phyloP scores from a whole-genome alignment of 306 rosid genomes.

The Abrus precatorius region DNA sequence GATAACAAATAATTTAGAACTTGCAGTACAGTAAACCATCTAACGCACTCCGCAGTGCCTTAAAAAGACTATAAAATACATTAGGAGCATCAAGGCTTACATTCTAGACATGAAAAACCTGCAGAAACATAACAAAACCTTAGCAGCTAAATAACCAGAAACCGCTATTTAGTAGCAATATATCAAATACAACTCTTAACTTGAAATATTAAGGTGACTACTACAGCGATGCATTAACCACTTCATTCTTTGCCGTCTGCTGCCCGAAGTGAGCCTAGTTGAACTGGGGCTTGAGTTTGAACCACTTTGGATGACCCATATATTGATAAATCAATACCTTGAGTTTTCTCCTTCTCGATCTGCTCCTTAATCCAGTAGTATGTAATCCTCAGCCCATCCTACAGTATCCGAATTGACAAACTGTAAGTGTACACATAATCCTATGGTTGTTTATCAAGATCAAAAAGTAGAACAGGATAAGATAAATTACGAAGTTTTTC shows the following conservation, averaged over 20 bases:
- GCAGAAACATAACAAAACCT: conserved; percentile 32
- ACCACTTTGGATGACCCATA: conserved; percentile 97
- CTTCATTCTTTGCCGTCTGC: conserved; percentile 91
- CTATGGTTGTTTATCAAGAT: conserved; percentile 29
- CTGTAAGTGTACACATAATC: conserved; percentile 27
- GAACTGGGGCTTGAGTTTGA: conserved; percentile 96
- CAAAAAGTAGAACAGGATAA: neutral
- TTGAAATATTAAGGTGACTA: conserved; percentile 13
- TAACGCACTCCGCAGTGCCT: conserved; percentile 30
- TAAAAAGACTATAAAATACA: conserved; percentile 39
- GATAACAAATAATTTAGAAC: conserved; percentile 1
- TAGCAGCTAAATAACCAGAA: conserved; percentile 31
- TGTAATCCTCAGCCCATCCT: conserved; percentile 96
- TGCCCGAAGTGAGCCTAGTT: conserved; percentile 92
- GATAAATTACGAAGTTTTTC: neutral
- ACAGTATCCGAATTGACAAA: conserved; percentile 41
- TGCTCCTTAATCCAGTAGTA: conserved; percentile 98
- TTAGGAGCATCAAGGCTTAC: conserved; percentile 14
- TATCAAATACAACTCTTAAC: conserved; percentile 26
- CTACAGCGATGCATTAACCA: conserved; percentile 22
- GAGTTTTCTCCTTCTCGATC: conserved; percentile 87
- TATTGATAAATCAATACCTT: conserved; percentile 69
- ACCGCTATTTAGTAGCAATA: conserved; percentile 28
- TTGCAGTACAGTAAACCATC: conserved; percentile 27
- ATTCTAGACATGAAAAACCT: conserved; percentile 32